Percentiles rank a stretch among this genome's conserved stretches.
Conservation (phyloP, 306 rosid genomes). For the Trifolium subterraneum region DNA sequence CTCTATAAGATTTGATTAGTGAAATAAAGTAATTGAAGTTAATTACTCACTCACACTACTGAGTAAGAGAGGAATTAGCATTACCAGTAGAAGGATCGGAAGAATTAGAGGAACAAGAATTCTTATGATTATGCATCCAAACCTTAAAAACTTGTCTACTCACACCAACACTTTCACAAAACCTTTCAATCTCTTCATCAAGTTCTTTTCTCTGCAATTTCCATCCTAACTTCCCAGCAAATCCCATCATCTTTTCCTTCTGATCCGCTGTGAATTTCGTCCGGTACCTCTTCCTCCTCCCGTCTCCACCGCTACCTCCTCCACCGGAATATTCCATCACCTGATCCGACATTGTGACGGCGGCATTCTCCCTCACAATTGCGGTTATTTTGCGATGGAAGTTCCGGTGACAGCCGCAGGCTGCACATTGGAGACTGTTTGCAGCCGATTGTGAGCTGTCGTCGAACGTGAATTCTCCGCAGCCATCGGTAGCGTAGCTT, state of each 20-base stretch:
- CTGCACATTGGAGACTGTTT: slow-evolving; percentile 61
- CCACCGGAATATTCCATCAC: slow-evolving; percentile 52
- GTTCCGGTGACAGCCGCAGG: slow-evolving; percentile 89
- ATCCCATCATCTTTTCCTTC: slow-evolving; percentile 84
- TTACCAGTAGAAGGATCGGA: slow-evolving; percentile 20
- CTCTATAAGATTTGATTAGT: not conserved
- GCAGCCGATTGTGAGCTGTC: slow-evolving; percentile 43
- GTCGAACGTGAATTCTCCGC: slow-evolving; percentile 80
- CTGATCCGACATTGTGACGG: not conserved
- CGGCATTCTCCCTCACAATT: not conserved
- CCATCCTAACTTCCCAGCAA: slow-evolving; percentile 90
- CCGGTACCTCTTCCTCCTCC: slow-evolving; percentile 71
- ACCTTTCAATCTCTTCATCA: slow-evolving; percentile 78
- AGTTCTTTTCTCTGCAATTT: slow-evolving; percentile 74
- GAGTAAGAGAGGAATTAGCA: slow-evolving; percentile 32
- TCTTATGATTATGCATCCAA: slow-evolving; percentile 94
- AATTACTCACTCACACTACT: not conserved
- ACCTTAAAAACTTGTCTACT: slow-evolving; percentile 82
- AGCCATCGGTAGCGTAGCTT: slow-evolving; percentile 93
- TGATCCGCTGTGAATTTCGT: slow-evolving; percentile 77
- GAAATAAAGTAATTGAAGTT: not conserved
- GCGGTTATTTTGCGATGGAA: slow-evolving; percentile 72
- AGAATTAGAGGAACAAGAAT: slow-evolving; percentile 35
- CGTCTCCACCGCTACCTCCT: slow-evolving; percentile 26
- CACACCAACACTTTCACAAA: slow-evolving; percentile 70